Conservation (phyloP, 2,329 filamentous ascomycete species). For the Aquanectria penicillioides region DNA sequence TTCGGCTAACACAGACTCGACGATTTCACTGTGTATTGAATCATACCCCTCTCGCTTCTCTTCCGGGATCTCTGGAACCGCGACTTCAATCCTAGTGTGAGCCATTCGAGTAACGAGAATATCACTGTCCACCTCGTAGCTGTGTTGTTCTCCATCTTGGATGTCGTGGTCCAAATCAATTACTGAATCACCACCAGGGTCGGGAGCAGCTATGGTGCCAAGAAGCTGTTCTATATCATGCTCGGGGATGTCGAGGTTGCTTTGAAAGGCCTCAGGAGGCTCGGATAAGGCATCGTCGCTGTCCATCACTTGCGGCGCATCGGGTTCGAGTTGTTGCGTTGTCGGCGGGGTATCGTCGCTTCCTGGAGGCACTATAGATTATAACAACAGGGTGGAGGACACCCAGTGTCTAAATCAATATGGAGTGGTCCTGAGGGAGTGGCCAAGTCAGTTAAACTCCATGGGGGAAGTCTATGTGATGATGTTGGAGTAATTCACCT, state of each 20-base stretch:
- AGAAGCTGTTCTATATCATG: background rate
- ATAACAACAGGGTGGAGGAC: background rate
- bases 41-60: constrained; percentile 45
- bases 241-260: background rate
- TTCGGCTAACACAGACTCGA: constrained; percentile 50
- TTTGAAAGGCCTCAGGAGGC: constrained; percentile 7
- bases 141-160: background rate
- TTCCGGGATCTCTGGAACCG: constrained; percentile 40
- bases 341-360: constrained; percentile 9
- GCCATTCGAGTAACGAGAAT: background rate
- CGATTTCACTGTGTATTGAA: constrained; percentile 46
- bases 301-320: constrained; percentile 28
- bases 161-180: too few species aligned
- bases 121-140: background rate
- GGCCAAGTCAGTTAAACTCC: constrained; percentile 6
- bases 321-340: background rate
- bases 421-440: background rate
- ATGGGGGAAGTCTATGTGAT: background rate
- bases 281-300: constrained; percentile 19
- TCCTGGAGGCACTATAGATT: background rate
- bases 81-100: constrained; percentile 42
- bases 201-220: background rate
- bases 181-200: too few species aligned
- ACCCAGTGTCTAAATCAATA: background rate
- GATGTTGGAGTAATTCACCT: constrained; percentile 17